These are phyloP conservation scores for Excoecaria cochinchinensis DNA, from an alignment of 345 rosid genomes.

Conservation along the genomic window DNA sequence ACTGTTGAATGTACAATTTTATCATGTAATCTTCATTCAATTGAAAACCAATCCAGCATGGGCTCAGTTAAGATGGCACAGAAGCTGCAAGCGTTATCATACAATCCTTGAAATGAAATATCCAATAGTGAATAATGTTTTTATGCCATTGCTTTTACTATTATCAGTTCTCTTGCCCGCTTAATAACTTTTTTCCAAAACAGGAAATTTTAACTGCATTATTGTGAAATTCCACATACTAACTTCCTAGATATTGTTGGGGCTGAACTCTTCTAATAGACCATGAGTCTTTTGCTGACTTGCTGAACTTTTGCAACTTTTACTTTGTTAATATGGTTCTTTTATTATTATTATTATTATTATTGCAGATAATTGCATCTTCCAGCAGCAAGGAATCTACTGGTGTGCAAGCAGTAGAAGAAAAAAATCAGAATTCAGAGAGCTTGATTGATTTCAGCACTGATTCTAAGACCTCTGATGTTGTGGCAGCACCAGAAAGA, in stretches of 20 bases:
- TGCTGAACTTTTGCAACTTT: neutral
- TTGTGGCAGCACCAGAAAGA: conserved; percentile 13
- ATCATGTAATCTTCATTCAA: neutral
- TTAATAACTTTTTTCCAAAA: neutral
- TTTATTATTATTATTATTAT: too few species aligned
- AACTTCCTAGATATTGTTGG: neutral
- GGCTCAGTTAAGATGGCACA: neutral
- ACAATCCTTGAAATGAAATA: neutral
- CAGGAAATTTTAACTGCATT: neutral
- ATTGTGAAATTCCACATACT: neutral
- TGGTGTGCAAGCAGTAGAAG: conserved; percentile 20
- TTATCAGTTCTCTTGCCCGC: neutral
- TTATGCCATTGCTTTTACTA: neutral
- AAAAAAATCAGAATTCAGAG: conserved; percentile 22
- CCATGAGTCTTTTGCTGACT: neutral
- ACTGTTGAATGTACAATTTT: neutral
- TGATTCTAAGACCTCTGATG: conserved; percentile 29
- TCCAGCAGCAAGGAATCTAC: conserved; percentile 21
- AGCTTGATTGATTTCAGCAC: conserved; percentile 40
- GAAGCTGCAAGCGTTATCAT: neutral
- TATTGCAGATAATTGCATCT: conserved; percentile 42
- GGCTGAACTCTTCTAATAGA: neutral
- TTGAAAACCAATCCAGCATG: neutral
- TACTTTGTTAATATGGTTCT: neutral
- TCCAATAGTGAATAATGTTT: neutral